Percentiles rank a stretch among this genome's conserved stretches.
These are phyloP conservation scores for Heimioporus sp. DNA, from an alignment of 768 basidiomycete species.

Conservation along the genomic window DNA sequence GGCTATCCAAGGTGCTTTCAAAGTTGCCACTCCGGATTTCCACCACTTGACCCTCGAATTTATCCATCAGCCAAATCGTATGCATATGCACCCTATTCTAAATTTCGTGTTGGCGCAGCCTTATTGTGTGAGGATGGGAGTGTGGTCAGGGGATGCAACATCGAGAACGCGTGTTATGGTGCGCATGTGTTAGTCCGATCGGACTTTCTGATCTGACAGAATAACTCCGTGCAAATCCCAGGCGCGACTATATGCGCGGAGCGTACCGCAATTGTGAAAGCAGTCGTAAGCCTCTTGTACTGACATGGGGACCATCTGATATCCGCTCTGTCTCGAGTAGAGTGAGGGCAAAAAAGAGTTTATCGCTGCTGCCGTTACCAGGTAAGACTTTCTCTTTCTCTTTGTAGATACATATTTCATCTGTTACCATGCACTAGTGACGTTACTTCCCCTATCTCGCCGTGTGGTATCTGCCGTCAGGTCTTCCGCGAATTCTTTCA, in stretches of 20 bases:
- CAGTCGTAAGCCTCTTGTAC: conserved; percentile 55
- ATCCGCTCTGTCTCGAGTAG: conserved; percentile 35
- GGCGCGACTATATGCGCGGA: conserved; percentile 94
- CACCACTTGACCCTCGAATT: not conserved
- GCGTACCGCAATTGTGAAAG: conserved; percentile 92
- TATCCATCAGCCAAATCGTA: conserved; percentile 54
- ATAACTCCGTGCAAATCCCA: not conserved
- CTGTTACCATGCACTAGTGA: conserved; percentile 51
- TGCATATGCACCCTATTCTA: conserved; percentile 83
- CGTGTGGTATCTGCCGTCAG: conserved; percentile 94
- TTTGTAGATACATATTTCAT: not conserved
- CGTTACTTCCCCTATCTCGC: conserved; percentile 64
- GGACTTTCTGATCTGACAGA: too few species aligned
- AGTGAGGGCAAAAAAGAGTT: conserved; percentile 77
- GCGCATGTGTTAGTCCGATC: conserved; percentile 8
- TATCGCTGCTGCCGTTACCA: conserved; percentile 74
- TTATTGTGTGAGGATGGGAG: conserved; percentile 65
- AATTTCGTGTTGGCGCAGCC: conserved; percentile 91
- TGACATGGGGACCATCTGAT: not conserved
- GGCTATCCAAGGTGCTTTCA: conserved; percentile 32
- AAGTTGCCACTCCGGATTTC: not conserved
- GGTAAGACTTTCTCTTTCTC: conserved; percentile 45
- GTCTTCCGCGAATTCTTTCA: conserved; percentile 85
- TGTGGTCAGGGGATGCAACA: conserved; percentile 83
- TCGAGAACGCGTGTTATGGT: conserved; percentile 96